Conservation (phyloP, 2,329 filamentous ascomycete species). For the Sporothrix mexicana region DNA sequence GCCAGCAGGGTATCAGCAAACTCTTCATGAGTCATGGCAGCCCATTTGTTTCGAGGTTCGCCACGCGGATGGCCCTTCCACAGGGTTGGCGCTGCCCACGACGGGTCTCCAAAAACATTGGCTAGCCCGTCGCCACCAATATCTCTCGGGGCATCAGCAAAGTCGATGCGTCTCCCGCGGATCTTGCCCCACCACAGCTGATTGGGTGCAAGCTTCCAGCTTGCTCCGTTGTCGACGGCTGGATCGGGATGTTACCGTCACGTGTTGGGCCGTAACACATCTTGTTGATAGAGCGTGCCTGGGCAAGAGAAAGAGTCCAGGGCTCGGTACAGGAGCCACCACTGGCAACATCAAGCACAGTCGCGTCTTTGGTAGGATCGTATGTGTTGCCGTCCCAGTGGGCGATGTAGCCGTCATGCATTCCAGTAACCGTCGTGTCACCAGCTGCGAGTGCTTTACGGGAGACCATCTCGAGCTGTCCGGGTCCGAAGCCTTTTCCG, state of each 20-base stretch:
- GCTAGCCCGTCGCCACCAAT: background rate
- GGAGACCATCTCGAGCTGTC: background rate
- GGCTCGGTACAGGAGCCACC: background rate
- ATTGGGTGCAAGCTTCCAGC: background rate
- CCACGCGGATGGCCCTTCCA: background rate
- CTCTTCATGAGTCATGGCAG: background rate
- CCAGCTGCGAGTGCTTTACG: background rate
- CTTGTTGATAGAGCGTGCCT: background rate
- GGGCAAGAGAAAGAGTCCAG: background rate
- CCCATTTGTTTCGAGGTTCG: background rate
- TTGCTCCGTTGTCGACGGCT: background rate
- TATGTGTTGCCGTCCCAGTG: constrained; percentile 1
- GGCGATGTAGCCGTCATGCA: background rate
- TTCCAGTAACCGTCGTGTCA: background rate
- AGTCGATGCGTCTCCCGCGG: constrained; percentile 11
- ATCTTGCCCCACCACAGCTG: background rate
- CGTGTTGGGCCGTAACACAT: constrained; percentile 1
- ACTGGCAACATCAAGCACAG: background rate
- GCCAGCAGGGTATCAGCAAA: background rate
- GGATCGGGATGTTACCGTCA: background rate
- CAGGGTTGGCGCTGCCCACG: background rate
- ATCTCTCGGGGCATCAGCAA: background rate
- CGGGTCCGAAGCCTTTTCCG: background rate
- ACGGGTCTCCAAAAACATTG: background rate
- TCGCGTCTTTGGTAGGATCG: background rate